Percentiles rank a stretch among this genome's conserved stretches.
Conservation (phyloP, 495 filamentous ascomycete species). For the Aspergillus avenaceus region DNA sequence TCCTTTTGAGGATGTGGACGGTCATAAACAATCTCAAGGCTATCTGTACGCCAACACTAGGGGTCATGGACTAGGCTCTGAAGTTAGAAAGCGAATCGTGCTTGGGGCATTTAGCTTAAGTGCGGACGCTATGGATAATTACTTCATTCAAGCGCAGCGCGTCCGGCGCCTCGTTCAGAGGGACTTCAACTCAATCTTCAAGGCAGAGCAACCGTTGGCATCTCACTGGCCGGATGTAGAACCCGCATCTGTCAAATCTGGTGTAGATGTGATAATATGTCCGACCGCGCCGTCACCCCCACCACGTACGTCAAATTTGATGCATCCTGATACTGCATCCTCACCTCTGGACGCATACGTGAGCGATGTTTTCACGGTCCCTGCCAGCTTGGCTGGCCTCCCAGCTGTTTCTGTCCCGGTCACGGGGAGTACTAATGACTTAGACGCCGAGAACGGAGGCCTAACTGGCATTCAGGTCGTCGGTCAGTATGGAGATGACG, state of each 20-base stretch:
- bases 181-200: constrained; percentile 82
- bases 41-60: constrained; percentile 75
- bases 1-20: constrained; percentile 33
- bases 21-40: constrained; percentile 27
- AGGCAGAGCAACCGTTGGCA: constrained; percentile 58
- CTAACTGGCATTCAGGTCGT: constrained; percentile 81
- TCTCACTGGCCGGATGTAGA: constrained; percentile 30
- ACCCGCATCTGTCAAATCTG: constrained; percentile 36
- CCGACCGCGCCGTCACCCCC: constrained; percentile 80
- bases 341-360: constrained; percentile 62
- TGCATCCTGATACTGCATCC: constrained; percentile 21
- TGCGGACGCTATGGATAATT: constrained; percentile 89
- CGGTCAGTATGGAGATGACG: constrained; percentile 88
- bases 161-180: constrained; percentile 76
- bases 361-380: constrained; percentile 94
- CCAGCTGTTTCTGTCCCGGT: constrained; percentile 86
- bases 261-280: constrained; percentile 82
- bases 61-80: constrained; percentile 68
- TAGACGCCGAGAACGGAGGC: constrained; percentile 20
- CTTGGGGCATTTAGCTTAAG: constrained; percentile 89
- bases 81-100: constrained; percentile 81
- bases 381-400: constrained; percentile 86
- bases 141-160: constrained; percentile 90
- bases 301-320: constrained; percentile 55
- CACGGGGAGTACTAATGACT: constrained; percentile 19